Evolutionary conservation across 768 basidiomycete species (phyloP).

Genomic region (Pleurotus salmoneostramineus): DNA sequence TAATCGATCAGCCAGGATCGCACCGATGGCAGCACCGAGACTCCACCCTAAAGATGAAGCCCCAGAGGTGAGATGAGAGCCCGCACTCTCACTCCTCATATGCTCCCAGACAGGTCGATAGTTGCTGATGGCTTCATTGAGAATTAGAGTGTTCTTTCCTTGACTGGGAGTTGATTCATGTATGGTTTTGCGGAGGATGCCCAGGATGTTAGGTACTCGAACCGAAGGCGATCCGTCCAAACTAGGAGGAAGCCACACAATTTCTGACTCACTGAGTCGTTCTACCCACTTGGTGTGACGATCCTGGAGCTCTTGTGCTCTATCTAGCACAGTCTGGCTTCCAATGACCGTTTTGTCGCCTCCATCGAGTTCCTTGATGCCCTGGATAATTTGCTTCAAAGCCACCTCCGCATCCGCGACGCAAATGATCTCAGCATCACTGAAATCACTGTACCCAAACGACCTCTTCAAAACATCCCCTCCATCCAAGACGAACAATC

Average conservation of each 20-base stretch:
- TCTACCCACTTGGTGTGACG: slow-evolving; percentile 14
- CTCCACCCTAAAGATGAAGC: slow-evolving; percentile 69
- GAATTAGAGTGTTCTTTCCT: slow-evolving; percentile 37
- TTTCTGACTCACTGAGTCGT: slow-evolving; percentile 26
- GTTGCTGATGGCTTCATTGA: slow-evolving; percentile 66
- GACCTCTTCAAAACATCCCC: slow-evolving; percentile 57
- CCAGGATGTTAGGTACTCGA: slow-evolving; percentile 47
- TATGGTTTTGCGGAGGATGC: slow-evolving; percentile 40
- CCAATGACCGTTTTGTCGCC: slow-evolving; percentile 7
- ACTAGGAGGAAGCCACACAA: slow-evolving; percentile 11
- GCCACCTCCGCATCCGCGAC: slow-evolving; percentile 52
- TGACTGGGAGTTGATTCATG: slow-evolving; percentile 30
- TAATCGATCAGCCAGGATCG: slow-evolving; percentile 38
- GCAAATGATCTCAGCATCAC: slow-evolving; percentile 55
- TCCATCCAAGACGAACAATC: slow-evolving; percentile 57
- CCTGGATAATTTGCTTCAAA: slow-evolving; percentile 42
- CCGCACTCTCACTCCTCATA: slow-evolving; percentile 46
- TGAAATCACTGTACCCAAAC: slow-evolving; percentile 45
- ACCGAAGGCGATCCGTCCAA: slow-evolving; percentile 15
- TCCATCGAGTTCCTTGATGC: slow-evolving; percentile 22
- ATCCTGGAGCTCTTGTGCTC: slow-evolving; percentile 7
- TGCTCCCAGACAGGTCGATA: slow-evolving; percentile 54
- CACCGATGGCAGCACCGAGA: slow-evolving; percentile 62
- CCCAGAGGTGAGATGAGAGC: slow-evolving; percentile 51
- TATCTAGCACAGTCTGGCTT: slow-evolving; percentile 12